Conservation (phyloP, 345 rosid species). For the Salix viminalis region DNA sequence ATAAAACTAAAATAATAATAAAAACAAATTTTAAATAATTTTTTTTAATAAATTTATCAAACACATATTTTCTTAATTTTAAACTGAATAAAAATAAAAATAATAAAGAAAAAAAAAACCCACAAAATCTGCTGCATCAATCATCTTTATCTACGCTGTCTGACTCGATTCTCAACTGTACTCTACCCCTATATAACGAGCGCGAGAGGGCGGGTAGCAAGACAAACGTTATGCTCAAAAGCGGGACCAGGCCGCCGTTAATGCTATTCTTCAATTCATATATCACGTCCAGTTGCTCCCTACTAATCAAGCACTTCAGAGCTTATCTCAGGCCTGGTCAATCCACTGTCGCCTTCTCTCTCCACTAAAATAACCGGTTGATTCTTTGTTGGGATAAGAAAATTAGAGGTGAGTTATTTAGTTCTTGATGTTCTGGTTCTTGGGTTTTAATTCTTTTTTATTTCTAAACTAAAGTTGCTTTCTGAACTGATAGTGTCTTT, state of each 20-base stretch:
- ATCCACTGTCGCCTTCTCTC: constrained; percentile 4
- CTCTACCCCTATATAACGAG: neutral
- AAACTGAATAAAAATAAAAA: no score
- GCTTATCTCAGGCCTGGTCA: constrained; percentile 4
- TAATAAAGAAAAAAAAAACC: no score
- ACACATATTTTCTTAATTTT: no score
- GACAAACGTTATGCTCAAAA: constrained; percentile 7
- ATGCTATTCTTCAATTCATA: constrained; percentile 10
- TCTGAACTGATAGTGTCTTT: constrained; percentile 7
- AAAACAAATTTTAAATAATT: no score
- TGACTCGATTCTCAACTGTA: constrained; percentile 13
- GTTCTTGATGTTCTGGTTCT: constrained; percentile 5
- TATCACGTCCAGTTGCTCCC: neutral
- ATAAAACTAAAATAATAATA: no score
- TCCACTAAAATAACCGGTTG: neutral
- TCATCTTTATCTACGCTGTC: constrained; percentile 17
- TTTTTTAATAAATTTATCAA: no score
- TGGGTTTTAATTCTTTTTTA: neutral
- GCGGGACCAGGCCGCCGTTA: constrained; percentile 44
- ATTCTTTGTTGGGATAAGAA: constrained; percentile 16
- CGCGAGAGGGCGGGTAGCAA: neutral
- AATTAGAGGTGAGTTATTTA: constrained; percentile 17
- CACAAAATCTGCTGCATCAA: no score
- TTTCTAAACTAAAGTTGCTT: neutral
- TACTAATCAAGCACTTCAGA: neutral